Base-by-base conservation (phyloP, 495 filamentous ascomycete species). In the Trichocladium uniseriatum region DNA sequence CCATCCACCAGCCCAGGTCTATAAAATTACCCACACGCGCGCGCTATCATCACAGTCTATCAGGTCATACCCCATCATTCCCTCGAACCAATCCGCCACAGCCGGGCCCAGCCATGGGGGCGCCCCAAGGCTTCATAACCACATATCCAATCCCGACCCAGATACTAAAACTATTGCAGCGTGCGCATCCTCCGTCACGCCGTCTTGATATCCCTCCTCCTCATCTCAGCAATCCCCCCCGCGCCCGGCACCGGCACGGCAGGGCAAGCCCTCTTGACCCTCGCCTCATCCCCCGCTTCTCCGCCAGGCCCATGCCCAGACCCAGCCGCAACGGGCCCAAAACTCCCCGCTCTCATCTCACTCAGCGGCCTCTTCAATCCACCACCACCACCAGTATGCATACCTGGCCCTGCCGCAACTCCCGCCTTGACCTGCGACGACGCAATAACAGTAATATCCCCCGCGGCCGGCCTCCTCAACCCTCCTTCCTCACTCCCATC, bases 341-440 rank as follows among this genome's bases (percentile, higher is more conserved):
- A 70, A 46, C 71, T 74, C 16, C 68, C 62, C 6, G 72, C 69
- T 36, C 69, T 70, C 47, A 77, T 73, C 47, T 77, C 72, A 10
- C 67, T 63, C 38, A 68, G 62, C 22, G 66, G 61, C 22, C 75
- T 62, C 57, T 79, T 79, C 38, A 73, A 49, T 2, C 49, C 49
- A 6, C 13, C 31, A 4, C 9, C 31, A 3, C 4, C 31, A 32
- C 31, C 13, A 4, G 13, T 11, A 32, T 14, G 5, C 31, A 5
- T 10, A 11, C 31, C 31, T n/a, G n/a, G n/a, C n/a, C n/a, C n/a
- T n/a, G 11, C 31, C 31, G 11, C 31, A 4, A 11, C 9, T 10
- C 4, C 31, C 31, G 10, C 31, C 31, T 6, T 3, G 5, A 27
- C 24, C 24, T 3, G 24, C 24, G 8, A 27, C 24, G 4, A 27